A percentile compares a stretch with the other conserved stretches of the same genome.
phyloP scores from a whole-genome alignment of 108 stramenopile genomes.

The Ochromonas danica region DNA sequence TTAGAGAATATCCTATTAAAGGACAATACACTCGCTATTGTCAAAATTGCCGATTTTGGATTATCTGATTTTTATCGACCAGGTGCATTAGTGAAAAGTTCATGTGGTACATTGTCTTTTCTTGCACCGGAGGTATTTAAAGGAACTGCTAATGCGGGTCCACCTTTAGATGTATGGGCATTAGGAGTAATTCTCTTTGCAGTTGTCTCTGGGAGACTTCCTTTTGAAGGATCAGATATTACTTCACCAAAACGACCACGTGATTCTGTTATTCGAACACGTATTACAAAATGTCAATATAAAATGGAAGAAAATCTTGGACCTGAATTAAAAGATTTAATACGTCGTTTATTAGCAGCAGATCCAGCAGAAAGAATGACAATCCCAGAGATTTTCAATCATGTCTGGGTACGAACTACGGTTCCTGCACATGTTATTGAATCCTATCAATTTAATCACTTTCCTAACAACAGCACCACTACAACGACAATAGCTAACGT shows the following conservation, averaged over 20 bases:
- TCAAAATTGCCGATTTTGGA: constrained; percentile 53
- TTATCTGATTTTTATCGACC: constrained; percentile 52
- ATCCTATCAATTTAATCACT: no score
- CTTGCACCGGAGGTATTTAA: constrained; percentile 54
- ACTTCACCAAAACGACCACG: constrained; percentile 21
- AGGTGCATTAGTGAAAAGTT: constrained; percentile 46
- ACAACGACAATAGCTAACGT: no score
- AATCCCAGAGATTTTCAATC: constrained; percentile 53
- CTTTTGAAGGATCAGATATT: constrained; percentile 51
- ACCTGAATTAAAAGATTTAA: constrained; percentile 37
- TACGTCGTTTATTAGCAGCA: constrained; percentile 46
- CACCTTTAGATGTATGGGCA: constrained; percentile 55
- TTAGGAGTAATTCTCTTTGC: constrained; percentile 53
- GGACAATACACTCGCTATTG: not conserved
- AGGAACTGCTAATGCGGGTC: constrained; percentile 53
- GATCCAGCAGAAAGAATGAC: constrained; percentile 47
- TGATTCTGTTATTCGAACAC: constrained; percentile 42
- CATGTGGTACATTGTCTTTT: constrained; percentile 51
- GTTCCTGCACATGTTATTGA: no score
- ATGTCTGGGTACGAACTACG: no score
- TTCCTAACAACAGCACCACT: no score
- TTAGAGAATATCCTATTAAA: constrained; percentile 51
- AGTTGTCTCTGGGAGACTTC: constrained; percentile 49
- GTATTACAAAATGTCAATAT: constrained; percentile 53
- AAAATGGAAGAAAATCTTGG: constrained; percentile 49